phyloP scores from a whole-genome alignment of 495 filamentous ascomycete species.

The Penicillium roqueforti region DNA sequence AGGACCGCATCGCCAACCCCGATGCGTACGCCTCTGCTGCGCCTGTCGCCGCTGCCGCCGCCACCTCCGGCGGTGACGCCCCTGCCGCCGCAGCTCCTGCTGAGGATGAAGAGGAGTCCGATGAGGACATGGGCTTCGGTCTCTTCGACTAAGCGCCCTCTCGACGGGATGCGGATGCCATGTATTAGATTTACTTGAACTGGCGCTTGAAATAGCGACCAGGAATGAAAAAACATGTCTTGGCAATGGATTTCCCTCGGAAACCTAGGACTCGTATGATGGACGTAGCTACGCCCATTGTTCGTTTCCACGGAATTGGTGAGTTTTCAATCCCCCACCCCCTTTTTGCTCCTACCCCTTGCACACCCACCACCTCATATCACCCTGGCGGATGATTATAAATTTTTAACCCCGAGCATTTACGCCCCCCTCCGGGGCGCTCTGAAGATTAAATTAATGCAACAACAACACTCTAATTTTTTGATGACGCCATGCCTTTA shows the following conservation, averaged over 20 bases:
- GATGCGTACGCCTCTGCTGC: slow-evolving; percentile 84
- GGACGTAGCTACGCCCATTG: slow-evolving; percentile 42
- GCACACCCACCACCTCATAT: neutral
- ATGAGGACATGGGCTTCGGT: slow-evolving; percentile 54
- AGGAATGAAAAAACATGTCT: slow-evolving; percentile 33
- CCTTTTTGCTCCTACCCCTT: slow-evolving; percentile 4
- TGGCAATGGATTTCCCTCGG: slow-evolving; percentile 25
- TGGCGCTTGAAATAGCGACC: slow-evolving; percentile 23
- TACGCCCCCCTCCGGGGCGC: slow-evolving; percentile 27
- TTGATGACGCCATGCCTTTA: slow-evolving; percentile 48
- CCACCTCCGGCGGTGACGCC: slow-evolving; percentile 44
- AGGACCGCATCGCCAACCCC: slow-evolving; percentile 98
- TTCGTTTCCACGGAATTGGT: slow-evolving; percentile 27
- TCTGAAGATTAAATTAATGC: slow-evolving; percentile 49
- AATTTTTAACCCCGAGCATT: slow-evolving; percentile 56
- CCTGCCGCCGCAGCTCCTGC: slow-evolving; percentile 54
- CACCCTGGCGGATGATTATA: slow-evolving; percentile 49
- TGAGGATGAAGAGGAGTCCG: slow-evolving; percentile 44
- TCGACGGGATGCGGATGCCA: slow-evolving; percentile 33
- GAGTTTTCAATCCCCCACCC: slow-evolving; percentile 21
- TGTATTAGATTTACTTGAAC: slow-evolving; percentile 43
- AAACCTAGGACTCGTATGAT: slow-evolving; percentile 28
- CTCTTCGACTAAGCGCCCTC: slow-evolving; percentile 52
- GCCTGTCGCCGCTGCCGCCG: slow-evolving; percentile 57
- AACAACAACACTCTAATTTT: slow-evolving; percentile 65